Base-by-base conservation (phyloP, 495 filamentous ascomycete species). In the Aspergillus bridgeri region DNA sequence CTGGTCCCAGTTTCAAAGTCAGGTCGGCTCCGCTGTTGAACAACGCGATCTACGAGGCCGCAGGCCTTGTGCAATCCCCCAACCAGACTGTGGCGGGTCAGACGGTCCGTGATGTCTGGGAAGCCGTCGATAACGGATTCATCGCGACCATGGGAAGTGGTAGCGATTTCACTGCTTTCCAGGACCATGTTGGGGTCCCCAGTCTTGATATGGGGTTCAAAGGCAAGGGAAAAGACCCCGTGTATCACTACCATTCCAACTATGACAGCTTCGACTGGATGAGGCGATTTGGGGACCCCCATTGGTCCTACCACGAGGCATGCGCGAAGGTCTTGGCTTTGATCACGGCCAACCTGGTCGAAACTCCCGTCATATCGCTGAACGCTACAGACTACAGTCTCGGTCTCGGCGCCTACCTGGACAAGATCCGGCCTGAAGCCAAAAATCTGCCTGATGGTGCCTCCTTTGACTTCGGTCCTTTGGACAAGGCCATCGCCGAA, bases 191-290 rank as follows among this genome's bases (percentile, higher is more conserved):
- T 0, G 90, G 90, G 29, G 82, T 90, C 24, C 75, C 87, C 15
- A 83, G 74, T 59, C 66, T 88, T 17, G 83, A 89, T 56, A 73
- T 89, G 23, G 83, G 82, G 6, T 90, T 88, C 58, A 60, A 60
- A 20, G 55, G 57, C 22, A 69, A 65, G 3, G n/a, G 46, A 0
- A 69, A 76, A 0, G 74, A 77, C 27, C 69, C 88, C 0, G 79
- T 90, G 3, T 90, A 89, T 60, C 88, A 89, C 63, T 91, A 90
- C 61, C 88, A 91, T 67, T 88, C 85, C 57, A 90, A 90, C 67
- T 91, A 89, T 65, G 88, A 91, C 64, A 84, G 80, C 62, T 88
- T 88, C 59, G 75, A 81, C 55, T 91, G 88, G 88, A 91, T 91
- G 88, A 79, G 86, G 27, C 80, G 73, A 19, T 89, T 78, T 58